Percentiles rank a stretch among this genome's conserved stretches.
Conservation (phyloP, 1,284 basidiomycete species). For the Ustilago trichophora region DNA sequence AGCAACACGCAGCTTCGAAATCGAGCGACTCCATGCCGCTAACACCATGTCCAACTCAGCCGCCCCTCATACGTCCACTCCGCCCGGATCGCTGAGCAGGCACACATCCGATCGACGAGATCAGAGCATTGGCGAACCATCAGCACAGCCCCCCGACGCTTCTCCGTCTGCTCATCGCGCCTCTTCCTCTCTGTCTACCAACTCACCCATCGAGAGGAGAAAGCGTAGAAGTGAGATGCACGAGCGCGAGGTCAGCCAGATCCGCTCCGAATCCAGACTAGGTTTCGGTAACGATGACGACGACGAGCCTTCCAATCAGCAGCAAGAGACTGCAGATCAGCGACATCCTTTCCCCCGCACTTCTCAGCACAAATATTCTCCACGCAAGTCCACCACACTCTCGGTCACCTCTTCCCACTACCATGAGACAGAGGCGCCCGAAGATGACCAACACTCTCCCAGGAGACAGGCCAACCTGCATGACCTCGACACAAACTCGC, state of each 20-base stretch:
- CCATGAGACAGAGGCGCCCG: constrained; percentile 2
- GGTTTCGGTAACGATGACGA: constrained; percentile 19
- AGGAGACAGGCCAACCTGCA: background rate
- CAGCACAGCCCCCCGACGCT: background rate
- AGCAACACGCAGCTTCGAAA: too few relatives aligned
- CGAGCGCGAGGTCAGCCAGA: constrained; percentile 46
- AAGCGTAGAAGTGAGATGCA: constrained; percentile 45
- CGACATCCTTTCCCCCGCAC: constrained; percentile 19
- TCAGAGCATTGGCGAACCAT: background rate
- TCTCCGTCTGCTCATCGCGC: constrained; percentile 17
- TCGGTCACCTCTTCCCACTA: constrained; percentile 12
- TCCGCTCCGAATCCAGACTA: constrained; percentile 49
- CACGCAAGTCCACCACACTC: constrained; percentile 39
- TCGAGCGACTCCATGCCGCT: too few relatives aligned
- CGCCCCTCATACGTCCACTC: background rate
- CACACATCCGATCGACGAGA: background rate
- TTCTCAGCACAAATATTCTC: constrained; percentile 36
- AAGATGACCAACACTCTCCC: background rate
- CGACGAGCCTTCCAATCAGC: constrained; percentile 8
- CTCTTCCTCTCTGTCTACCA: constrained; percentile 21
- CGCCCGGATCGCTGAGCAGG: background rate
- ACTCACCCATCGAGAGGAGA: constrained; percentile 22
- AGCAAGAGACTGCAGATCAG: background rate
- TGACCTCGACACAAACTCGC: background rate
- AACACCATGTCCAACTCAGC: background rate